Base-by-base conservation (phyloP, 75 land plant species). In the Ceratopteris richardii region DNA sequence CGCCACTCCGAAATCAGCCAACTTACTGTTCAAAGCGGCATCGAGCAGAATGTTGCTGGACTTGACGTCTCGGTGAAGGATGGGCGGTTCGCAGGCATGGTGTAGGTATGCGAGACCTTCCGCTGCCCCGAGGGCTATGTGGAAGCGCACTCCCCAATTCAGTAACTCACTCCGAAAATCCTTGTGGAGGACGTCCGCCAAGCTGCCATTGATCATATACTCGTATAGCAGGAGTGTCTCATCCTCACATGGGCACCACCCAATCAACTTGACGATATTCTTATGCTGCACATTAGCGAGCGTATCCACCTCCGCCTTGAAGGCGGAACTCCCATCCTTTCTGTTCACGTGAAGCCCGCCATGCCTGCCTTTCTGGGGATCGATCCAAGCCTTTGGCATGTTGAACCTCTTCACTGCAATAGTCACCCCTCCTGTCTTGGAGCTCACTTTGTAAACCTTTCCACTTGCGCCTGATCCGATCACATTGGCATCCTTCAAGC, bases 391-490 rank as follows among this genome's bases (percentile, higher is more conserved):
- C 9, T 33, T 33, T 53, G 51, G 57, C 54, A 66, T 51, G 12
- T 79, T 68, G 12, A 60, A 21, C 69, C 54, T 79, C 66, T 83
- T 83, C 37, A 83, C 82, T 1, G 87, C 83, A 1, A 83, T 76
- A 5, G 22, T 3, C 13, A 56, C 57, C 1, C 64, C 64, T 18
- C 33, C 29, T 4, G 30, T 19, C 25, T 26, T 43, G 26, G 70
- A 23, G n/a, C 44, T 0, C 11, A 73, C 70, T 2, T 69, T 61
- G 58, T 83, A 80, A 7, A 83, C 87, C 46, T 53, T 63, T 25
- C 82, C 87, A 14, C 80, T 51, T 1, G 80, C 87, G 1, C 87
- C 87, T 7, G 60, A 33, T 0, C 83, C 87, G 1, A 83, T 70
- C 40, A 73, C 54, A 20, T 73, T 64, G 6, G 50, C 22, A 11